Base-by-base conservation (phyloP, 2,329 filamentous ascomycete species). In the Kalmusia sp. region DNA sequence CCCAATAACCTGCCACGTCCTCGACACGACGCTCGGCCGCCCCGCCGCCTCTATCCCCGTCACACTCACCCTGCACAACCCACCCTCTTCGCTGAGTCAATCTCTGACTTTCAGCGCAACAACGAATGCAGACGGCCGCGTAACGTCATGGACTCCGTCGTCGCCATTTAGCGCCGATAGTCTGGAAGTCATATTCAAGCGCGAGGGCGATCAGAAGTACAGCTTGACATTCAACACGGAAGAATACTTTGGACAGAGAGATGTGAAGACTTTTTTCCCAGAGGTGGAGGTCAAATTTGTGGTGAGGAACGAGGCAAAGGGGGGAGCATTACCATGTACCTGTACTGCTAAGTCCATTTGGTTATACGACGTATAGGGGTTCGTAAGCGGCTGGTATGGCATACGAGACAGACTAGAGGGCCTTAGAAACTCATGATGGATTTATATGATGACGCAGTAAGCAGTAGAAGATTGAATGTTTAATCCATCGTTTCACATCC, bases 1-100 rank as follows among this genome's bases (percentile, higher is more conserved):
- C 62, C 85, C 85, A 69, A 93, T 95, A 68, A 93, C 91, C 73
- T 93, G 90, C 80, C 91, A 95, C 80, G 85, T 93, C 74, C 90
- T 95, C 72, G 90, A 95, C 80, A 93, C 90, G 9, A 84, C 86
- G n/a, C 78, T 83, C 56, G 91, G 91, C 68, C 82, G 82, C 52
- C 91, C 91, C 19, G 91, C 85, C 14, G 75, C 81, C 51, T 79
- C 80, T 57, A 84, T 95, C 65, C 81, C 82, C 59, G 89, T 93
- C 52, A 85, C 83, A 49, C 84, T 92, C 19, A 76, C 86, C 43
- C 71, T 80, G 21, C 57, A 44, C 60, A 63, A 48, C 59, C 59
- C 62, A 4, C 57, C 68, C 2, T 65, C 70, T 24, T 63, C 69
- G 41, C 71, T 73, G 51, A 73, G 52, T 62, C 70, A 76, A 76